Conservation (phyloP, 2,329 filamentous ascomycete species). For the Fusarium stilboides region DNA sequence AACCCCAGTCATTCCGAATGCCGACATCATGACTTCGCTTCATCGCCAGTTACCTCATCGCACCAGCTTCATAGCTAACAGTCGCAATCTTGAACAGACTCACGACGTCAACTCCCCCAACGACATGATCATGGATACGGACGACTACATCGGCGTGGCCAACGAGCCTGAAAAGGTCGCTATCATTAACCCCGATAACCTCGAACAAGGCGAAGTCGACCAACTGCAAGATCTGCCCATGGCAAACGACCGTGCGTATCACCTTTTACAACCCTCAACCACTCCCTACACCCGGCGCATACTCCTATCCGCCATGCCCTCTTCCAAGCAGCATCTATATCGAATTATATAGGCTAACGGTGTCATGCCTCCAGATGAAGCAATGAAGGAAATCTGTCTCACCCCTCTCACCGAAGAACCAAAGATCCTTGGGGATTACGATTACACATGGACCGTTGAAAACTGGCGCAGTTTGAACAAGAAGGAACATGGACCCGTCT, state of each 20-base stretch:
- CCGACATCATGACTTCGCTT: slow-evolving; percentile 43
- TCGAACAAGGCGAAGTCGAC: slow-evolving; percentile 63
- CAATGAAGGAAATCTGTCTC: slow-evolving; percentile 86
- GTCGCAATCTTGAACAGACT: slow-evolving; percentile 56
- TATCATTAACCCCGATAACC: slow-evolving; percentile 69
- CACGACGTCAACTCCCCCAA: slow-evolving; percentile 70
- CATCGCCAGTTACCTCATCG: slow-evolving; percentile 40
- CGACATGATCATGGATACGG: slow-evolving; percentile 70
- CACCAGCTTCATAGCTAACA: slow-evolving; percentile 47
- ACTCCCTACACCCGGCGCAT: slow-evolving; percentile 11
- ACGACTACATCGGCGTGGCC: slow-evolving; percentile 68
- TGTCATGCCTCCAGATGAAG: slow-evolving; percentile 72
- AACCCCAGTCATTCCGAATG: slow-evolving; percentile 42
- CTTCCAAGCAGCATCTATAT: not conserved
- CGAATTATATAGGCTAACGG: slow-evolving; percentile 40
- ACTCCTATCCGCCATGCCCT: slow-evolving; percentile 1
- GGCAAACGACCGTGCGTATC: slow-evolving; percentile 68
- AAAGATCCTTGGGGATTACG: slow-evolving; percentile 81
- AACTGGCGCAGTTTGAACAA: slow-evolving; percentile 83
- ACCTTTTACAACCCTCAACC: slow-evolving; percentile 11
- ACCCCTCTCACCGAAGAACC: slow-evolving; percentile 81
- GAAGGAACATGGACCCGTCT: slow-evolving; percentile 89
- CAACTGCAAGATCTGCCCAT: slow-evolving; percentile 64
- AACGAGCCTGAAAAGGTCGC: slow-evolving; percentile 66
- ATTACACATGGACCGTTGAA: slow-evolving; percentile 89